Percentiles rank a stretch among this genome's conserved stretches.
Evolutionary conservation across 2,329 filamentous ascomycete species (phyloP).

Genomic region (Exophiala xenobiotica): DNA sequence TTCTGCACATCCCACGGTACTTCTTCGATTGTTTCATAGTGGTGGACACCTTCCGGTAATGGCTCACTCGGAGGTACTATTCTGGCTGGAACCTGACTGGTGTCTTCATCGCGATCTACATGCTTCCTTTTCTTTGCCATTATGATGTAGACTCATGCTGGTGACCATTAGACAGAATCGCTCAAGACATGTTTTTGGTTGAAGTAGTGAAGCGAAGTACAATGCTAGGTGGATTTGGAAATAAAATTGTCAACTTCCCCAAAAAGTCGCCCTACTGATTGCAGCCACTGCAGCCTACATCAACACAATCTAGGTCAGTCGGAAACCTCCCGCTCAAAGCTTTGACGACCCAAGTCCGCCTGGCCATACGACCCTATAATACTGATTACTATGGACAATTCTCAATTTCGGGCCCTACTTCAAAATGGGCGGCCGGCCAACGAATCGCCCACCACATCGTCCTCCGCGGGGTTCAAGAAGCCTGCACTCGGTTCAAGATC

Average conservation of each 20-base stretch:
- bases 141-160: neutral
- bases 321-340: too few species aligned
- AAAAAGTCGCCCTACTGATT: neutral
- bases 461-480: conserved; percentile 49
- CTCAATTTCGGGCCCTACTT: conserved; percentile 83
- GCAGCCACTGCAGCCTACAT: neutral
- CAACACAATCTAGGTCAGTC: neutral
- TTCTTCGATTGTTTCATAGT: conserved; percentile 69
- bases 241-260: conserved; percentile 1
- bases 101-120: conserved; percentile 2
- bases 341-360: too few species aligned
- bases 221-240: neutral
- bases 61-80: conserved; percentile 25
- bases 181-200: neutral
- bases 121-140: conserved; percentile 23
- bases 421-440: conserved; percentile 34
- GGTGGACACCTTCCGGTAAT: conserved; percentile 65
- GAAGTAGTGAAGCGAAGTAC: neutral
- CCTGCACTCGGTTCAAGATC: conserved; percentile 71
- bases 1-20: conserved; percentile 84
- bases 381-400: conserved; percentile 94
- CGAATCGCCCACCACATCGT: conserved; percentile 34
- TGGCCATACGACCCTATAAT: neutral
- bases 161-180: neutral
- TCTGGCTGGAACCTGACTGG: conserved; percentile 8